phyloP scores from a whole-genome alignment of 2,329 filamentous ascomycete genomes.

The Helotiales sp. region DNA sequence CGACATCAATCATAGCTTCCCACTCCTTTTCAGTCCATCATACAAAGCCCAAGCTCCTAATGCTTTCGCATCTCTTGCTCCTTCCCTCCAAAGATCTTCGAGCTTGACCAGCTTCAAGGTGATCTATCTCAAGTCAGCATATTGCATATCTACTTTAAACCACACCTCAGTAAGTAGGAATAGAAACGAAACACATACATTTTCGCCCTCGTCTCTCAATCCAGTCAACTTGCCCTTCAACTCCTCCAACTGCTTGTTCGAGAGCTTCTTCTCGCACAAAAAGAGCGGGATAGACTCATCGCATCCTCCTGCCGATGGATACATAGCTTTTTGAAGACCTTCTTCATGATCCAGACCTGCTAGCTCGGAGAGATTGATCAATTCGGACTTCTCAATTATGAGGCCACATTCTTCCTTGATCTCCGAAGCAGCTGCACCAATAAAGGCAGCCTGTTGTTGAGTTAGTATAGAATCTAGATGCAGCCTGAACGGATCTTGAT shows the following conservation, averaged over 20 bases:
- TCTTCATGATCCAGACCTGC: conserved; percentile 43
- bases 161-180: not conserved
- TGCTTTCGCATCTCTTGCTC: conserved; percentile 59
- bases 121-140: conserved; percentile 39
- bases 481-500: too few relatives aligned
- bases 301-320: conserved; percentile 58
- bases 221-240: conserved; percentile 61
- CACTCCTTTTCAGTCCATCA: conserved; percentile 49
- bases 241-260: conserved; percentile 48
- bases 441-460: conserved; percentile 46
- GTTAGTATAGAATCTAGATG: too few relatives aligned
- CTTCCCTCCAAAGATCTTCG: conserved; percentile 57
- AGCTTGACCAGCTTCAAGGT: conserved; percentile 59
- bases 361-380: conserved; percentile 54
- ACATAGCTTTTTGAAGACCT: conserved; percentile 50
- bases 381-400: conserved; percentile 48
- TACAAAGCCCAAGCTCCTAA: conserved; percentile 59
- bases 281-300: conserved; percentile 62
- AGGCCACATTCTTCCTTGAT: conserved; percentile 61
- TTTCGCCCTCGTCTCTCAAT: conserved; percentile 57
- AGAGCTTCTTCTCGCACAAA: conserved; percentile 53
- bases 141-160: not conserved
- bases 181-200: conserved; percentile 17
- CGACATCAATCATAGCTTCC: conserved; percentile 4
- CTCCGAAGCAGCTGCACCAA: conserved; percentile 58